Evolutionary conservation across 2,329 filamentous ascomycete genomes (phyloP).

Genomic region (Fusarium robinianum): DNA sequence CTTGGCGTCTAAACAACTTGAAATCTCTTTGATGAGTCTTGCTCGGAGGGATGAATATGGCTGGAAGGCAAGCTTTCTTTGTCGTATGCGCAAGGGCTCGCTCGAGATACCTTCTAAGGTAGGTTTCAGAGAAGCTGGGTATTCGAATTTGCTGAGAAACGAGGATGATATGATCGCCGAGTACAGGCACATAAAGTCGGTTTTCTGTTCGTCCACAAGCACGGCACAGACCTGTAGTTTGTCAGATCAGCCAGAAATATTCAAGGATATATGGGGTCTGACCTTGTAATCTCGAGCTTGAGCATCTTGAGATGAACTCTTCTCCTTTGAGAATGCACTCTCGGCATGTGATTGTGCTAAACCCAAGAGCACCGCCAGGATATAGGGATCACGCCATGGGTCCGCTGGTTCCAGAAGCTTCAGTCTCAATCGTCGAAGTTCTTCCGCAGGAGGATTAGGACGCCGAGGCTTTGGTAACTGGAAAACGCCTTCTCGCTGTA

Average conservation of each 20-base stretch:
- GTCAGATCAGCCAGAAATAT: neutral
- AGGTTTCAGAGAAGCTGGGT: constrained; percentile 14
- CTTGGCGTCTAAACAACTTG: neutral
- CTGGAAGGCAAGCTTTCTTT: constrained; percentile 17
- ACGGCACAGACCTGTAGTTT: constrained; percentile 22
- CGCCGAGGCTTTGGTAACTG: constrained; percentile 22
- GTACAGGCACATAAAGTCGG: constrained; percentile 31
- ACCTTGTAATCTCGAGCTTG: constrained; percentile 24
- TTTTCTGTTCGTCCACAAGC: constrained; percentile 25
- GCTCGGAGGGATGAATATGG: constrained; percentile 25
- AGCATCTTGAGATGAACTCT: neutral
- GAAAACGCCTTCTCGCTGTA: constrained; percentile 24
- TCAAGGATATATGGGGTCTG: neutral
- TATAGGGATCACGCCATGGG: constrained; percentile 30
- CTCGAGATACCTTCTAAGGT: neutral
- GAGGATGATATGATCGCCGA: constrained; percentile 17
- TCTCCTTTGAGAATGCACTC: neutral
- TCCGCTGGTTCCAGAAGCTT: constrained; percentile 28
- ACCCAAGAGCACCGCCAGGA: constrained; percentile 31
- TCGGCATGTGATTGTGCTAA: constrained; percentile 33
- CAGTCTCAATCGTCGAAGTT: constrained; percentile 18
- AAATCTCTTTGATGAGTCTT: constrained; percentile 17
- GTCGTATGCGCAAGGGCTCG: constrained; percentile 12
- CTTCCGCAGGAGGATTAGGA: constrained; percentile 23
- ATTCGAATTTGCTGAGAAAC: constrained; percentile 34